Percentiles rank a stretch among this genome's conserved stretches.
Evolutionary conservation across 2,329 filamentous ascomycete species (phyloP).

Genomic region (Ophiosphaerella korrae): DNA sequence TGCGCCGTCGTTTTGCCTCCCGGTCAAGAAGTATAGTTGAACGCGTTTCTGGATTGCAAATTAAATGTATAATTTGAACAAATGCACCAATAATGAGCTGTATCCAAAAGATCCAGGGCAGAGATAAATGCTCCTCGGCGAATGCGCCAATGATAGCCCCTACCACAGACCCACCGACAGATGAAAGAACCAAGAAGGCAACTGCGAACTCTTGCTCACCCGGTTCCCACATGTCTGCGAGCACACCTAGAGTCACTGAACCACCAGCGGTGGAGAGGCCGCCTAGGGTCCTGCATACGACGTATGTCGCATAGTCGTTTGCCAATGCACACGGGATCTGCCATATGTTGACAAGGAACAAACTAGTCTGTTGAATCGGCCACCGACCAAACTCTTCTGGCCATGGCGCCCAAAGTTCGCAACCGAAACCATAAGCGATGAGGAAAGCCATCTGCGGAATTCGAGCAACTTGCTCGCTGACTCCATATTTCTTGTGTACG

Average conservation of each 20-base stretch:
- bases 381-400: conserved; percentile 60
- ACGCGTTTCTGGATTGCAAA: conserved; percentile 77
- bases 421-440: conserved; percentile 55
- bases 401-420: conserved; percentile 61
- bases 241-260: conserved; percentile 67
- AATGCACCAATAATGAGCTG: conserved; percentile 77
- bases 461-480: conserved; percentile 55
- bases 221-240: conserved; percentile 65
- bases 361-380: conserved; percentile 56
- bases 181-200: conserved; percentile 64
- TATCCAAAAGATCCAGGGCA: conserved; percentile 77
- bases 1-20: conserved; percentile 74
- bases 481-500: conserved; percentile 53
- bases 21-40: conserved; percentile 75
- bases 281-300: conserved; percentile 55
- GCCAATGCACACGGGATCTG: conserved; percentile 54
- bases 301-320: conserved; percentile 50
- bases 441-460: conserved; percentile 58
- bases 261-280: conserved; percentile 68
- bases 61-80: conserved; percentile 69
- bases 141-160: conserved; percentile 62
- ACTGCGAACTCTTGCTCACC: conserved; percentile 65
- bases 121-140: conserved; percentile 55
- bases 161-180: conserved; percentile 60
- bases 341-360: conserved; percentile 62